Conservation (phyloP, 148 eudicot genomes). For the Vaccinium myrtillus region DNA sequence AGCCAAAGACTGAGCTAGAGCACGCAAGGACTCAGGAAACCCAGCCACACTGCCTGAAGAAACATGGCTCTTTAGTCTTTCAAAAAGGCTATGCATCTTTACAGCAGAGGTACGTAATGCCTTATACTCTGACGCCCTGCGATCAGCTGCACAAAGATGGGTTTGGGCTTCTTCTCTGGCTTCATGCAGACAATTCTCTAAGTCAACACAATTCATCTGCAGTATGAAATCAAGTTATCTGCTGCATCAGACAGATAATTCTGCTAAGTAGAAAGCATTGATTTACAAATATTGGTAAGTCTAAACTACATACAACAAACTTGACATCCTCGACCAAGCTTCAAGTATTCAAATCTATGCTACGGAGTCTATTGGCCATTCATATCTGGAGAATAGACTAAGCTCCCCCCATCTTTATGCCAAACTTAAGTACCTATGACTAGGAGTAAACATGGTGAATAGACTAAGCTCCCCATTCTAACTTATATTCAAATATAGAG, state of each 20-base stretch:
- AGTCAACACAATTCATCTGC: slow-evolving; percentile 96
- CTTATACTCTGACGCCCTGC: slow-evolving; percentile 83
- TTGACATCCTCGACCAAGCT: not conserved
- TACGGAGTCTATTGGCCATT: not conserved
- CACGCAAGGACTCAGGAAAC: slow-evolving; percentile 71
- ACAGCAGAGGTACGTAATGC: slow-evolving; percentile 79
- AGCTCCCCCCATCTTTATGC: not conserved
- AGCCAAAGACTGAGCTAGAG: slow-evolving; percentile 76
- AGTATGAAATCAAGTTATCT: slow-evolving; percentile 20
- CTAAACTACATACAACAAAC: not conserved
- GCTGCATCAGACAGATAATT: not conserved
- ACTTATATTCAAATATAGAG: not conserved
- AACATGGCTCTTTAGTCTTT: slow-evolving; percentile 68
- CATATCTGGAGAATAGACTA: not conserved
- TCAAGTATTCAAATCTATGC: not conserved
- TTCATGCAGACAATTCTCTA: slow-evolving; percentile 91
- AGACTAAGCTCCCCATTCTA: not conserved
- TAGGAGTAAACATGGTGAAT: not conserved
- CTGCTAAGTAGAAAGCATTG: not conserved
- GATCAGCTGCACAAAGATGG: slow-evolving; percentile 89
- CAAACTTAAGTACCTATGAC: not conserved
- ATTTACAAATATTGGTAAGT: not conserved
- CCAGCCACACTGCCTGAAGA: slow-evolving; percentile 64
- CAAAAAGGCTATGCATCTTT: slow-evolving; percentile 81
- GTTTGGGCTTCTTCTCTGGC: slow-evolving; percentile 97